phyloP scores from a whole-genome alignment of 345 rosid species.

The Salix caprea region DNA sequence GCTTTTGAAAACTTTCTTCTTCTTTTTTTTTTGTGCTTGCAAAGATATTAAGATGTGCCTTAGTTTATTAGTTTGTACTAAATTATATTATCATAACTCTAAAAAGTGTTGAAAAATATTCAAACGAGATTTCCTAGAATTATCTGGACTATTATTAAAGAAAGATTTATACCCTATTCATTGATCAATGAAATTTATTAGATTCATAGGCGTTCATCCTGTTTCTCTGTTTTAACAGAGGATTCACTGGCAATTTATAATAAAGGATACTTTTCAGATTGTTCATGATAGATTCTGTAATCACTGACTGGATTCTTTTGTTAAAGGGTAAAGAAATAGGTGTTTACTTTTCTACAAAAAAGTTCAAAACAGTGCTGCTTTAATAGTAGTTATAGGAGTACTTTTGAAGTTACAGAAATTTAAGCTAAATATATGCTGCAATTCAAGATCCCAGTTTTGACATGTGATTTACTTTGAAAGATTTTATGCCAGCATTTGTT shows the following conservation, averaged over 20 bases:
- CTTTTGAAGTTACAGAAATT: background rate
- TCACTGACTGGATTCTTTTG: background rate
- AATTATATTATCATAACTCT: background rate
- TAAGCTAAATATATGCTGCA: background rate
- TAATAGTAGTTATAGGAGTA: background rate
- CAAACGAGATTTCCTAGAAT: background rate
- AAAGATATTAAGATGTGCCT: too few species aligned
- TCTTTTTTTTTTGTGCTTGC: too few species aligned
- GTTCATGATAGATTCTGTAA: background rate
- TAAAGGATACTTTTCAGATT: background rate
- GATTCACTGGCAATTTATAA: background rate
- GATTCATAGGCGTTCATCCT: background rate
- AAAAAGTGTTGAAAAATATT: background rate
- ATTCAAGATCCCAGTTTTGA: conserved; percentile 4
- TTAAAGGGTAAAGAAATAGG: background rate
- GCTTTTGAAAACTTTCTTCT: background rate
- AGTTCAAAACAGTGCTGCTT: background rate
- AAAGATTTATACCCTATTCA: background rate
- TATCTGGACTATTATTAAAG: background rate
- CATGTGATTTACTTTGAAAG: background rate
- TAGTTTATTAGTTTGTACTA: background rate
- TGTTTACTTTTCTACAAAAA: background rate
- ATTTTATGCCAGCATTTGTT: background rate
- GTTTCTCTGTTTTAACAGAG: background rate
- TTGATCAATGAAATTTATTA: too few species aligned